A percentile compares a stretch with the other conserved stretches of the same genome.
phyloP scores from a whole-genome alignment of 2,329 filamentous ascomycete species.

The Alternaria brassicicola region DNA sequence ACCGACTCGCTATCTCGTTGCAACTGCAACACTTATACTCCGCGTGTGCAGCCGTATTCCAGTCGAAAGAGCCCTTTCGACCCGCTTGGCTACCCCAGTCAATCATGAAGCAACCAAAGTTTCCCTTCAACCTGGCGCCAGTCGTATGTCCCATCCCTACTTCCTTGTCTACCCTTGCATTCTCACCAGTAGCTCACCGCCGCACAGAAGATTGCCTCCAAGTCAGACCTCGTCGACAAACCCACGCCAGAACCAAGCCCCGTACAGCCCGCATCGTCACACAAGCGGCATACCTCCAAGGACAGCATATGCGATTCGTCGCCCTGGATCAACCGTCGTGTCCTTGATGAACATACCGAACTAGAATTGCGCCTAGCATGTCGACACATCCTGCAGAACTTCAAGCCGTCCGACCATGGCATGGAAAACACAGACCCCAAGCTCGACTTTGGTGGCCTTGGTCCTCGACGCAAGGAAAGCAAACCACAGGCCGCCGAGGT shows the following conservation, averaged over 20 bases:
- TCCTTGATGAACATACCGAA: constrained; percentile 51
- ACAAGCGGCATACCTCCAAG: constrained; percentile 36
- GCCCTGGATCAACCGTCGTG: constrained; percentile 53
- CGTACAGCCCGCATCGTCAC: constrained; percentile 12
- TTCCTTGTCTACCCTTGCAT: not conserved
- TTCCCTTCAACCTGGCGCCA: constrained; percentile 52
- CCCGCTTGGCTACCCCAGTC: not conserved
- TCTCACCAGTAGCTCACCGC: not conserved
- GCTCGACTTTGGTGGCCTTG: constrained; percentile 42
- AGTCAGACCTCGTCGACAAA: constrained; percentile 40
- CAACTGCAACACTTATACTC: constrained; percentile 1
- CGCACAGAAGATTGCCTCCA: constrained; percentile 43
- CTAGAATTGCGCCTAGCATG: constrained; percentile 55
- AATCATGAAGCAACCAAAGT: constrained; percentile 51
- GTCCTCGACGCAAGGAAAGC: constrained; percentile 28
- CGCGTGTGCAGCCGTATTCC: not conserved
- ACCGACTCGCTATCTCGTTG: not conserved
- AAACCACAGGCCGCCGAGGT: constrained; percentile 28
- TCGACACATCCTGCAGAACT: constrained; percentile 51
- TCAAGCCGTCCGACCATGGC: constrained; percentile 49
- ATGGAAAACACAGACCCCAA: constrained; percentile 46
- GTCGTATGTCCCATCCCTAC: constrained; percentile 41
- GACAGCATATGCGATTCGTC: constrained; percentile 47
- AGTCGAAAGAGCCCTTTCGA: not conserved
- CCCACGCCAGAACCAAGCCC: constrained; percentile 34